These are phyloP conservation scores for Beauveria varroae DNA, from an alignment of 2,329 filamentous ascomycete species.

Conservation along the genomic window DNA sequence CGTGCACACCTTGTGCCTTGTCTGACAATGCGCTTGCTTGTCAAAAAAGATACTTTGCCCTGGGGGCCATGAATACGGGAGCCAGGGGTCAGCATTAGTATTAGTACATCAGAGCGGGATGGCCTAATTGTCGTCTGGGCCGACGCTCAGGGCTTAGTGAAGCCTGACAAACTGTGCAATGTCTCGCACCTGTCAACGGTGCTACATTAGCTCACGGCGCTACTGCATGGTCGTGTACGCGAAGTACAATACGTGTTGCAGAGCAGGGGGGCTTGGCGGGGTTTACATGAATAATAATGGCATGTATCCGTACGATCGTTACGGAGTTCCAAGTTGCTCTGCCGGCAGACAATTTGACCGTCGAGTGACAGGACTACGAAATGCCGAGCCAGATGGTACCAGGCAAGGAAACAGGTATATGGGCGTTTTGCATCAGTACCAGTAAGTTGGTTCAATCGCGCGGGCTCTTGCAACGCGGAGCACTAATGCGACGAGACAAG, in stretches of 20 bases:
- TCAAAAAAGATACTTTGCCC: not conserved
- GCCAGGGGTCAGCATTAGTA: not conserved
- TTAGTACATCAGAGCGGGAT: not conserved
- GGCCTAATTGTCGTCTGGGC: not conserved
- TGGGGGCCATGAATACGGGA: not conserved
- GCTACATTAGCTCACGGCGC: conserved; percentile 9
- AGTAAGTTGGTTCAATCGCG: not conserved
- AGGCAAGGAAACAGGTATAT: not conserved
- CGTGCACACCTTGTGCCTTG: not conserved
- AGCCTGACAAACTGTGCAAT: not conserved
- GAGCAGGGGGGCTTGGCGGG: too few relatives aligned
- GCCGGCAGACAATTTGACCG: not conserved
- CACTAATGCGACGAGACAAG: not conserved
- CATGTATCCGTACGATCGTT: too few relatives aligned
- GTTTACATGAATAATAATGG: not conserved
- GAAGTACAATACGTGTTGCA: not conserved
- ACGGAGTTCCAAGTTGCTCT: too few relatives aligned
- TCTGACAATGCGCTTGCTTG: not conserved
- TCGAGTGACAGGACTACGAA: not conserved
- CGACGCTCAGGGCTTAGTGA: not conserved
- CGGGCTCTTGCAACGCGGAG: not conserved
- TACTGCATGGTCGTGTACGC: conserved; percentile 1
- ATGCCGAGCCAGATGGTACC: not conserved
- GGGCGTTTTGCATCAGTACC: not conserved
- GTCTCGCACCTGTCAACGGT: conserved; percentile 8